Evolutionary conservation across 176 grass and related monocot genomes (phyloP).

Genomic region (Raddia distichophylla): DNA sequence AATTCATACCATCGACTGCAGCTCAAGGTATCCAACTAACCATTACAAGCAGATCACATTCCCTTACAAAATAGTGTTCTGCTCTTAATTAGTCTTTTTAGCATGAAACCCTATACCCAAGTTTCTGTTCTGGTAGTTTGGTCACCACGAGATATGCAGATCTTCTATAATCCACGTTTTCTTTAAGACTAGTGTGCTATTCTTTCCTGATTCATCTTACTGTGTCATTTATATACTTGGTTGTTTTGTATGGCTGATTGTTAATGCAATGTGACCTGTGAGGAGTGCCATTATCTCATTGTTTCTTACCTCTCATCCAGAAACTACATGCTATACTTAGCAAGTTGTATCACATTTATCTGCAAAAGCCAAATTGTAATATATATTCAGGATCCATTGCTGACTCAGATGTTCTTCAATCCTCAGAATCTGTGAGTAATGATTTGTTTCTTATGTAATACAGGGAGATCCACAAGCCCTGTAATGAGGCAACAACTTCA

Average conservation of each 20-base stretch:
- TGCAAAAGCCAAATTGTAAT: slow-evolving; percentile 5
- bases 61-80: slow-evolving; percentile 36
- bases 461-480: slow-evolving; percentile 41
- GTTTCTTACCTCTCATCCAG: neutral
- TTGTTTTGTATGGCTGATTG: slow-evolving; percentile 21
- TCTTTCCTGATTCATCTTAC: neutral
- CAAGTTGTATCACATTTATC: slow-evolving; percentile 8
- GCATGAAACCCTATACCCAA: slow-evolving; percentile 5
- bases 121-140: slow-evolving; percentile 23
- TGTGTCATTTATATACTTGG: neutral
- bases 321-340: neutral
- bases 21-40: slow-evolving; percentile 42
- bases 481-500: slow-evolving; percentile 31
- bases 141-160: neutral
- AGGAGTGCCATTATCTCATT: slow-evolving; percentile 5
- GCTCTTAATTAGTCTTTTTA: neutral
- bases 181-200: slow-evolving; percentile 24
- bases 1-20: slow-evolving; percentile 34
- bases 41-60: slow-evolving; percentile 1
- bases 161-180: neutral
- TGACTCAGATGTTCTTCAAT: slow-evolving; percentile 29
- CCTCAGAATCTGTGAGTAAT: slow-evolving; percentile 28
- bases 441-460: neutral
- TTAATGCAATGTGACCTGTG: neutral
- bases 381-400: slow-evolving; percentile 6